Evolutionary conservation across 768 basidiomycete species (phyloP).

Genomic region (Lepiota venenata): DNA sequence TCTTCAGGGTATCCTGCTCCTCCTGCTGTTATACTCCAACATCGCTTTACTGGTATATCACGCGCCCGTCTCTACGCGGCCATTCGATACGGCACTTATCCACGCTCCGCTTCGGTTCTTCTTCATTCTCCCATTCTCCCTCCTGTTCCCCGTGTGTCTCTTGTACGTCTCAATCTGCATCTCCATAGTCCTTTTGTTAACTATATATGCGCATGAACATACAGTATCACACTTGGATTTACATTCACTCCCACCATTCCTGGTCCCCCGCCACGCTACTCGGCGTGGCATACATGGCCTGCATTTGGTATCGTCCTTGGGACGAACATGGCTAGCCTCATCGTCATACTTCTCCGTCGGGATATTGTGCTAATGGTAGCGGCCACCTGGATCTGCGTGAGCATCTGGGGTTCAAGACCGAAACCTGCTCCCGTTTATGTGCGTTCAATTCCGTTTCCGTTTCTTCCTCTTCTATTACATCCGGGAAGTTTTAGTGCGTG

Average conservation of each 20-base stretch:
- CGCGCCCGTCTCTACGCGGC: conserved; percentile 50
- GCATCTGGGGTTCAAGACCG: conserved; percentile 56
- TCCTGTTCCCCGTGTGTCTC: conserved; percentile 57
- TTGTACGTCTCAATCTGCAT: conserved; percentile 42
- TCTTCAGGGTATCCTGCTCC: conserved; percentile 63
- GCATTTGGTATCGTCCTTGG: conserved; percentile 68
- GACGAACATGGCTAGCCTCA: conserved; percentile 56
- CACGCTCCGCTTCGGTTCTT: conserved; percentile 85
- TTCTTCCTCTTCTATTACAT: not conserved
- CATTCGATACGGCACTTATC: conserved; percentile 78
- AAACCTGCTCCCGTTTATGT: conserved; percentile 68
- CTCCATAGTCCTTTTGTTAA: not conserved
- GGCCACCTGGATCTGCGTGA: conserved; percentile 69
- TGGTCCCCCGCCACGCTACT: conserved; percentile 50
- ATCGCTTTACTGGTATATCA: conserved; percentile 75
- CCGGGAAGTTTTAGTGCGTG: not conserved
- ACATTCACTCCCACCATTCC: conserved; percentile 44
- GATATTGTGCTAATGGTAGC: conserved; percentile 78
- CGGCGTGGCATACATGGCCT: conserved; percentile 61
- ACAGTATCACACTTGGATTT: conserved; percentile 68
- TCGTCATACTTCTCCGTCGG: conserved; percentile 51
- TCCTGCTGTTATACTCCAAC: conserved; percentile 78
- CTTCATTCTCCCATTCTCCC: conserved; percentile 45
- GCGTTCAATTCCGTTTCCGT: conserved; percentile 24
- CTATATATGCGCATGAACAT: not conserved